Percentiles rank a stretch among this genome's conserved stretches.
Conservation (phyloP, 345 rosid genomes). For the Turnera subulata region DNA sequence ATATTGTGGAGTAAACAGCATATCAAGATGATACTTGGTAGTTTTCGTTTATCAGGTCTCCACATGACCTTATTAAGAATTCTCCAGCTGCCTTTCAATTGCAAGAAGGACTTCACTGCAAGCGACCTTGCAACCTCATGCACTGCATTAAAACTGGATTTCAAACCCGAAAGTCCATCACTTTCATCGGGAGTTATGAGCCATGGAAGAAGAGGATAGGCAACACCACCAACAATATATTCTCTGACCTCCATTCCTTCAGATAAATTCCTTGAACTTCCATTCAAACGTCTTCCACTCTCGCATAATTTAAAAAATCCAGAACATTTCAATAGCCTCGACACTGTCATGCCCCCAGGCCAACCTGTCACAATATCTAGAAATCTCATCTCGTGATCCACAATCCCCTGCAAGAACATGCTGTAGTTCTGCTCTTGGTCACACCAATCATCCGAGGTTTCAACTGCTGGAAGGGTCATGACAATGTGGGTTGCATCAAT, state of each 20-base stretch:
- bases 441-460: slow-evolving; percentile 95
- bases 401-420: slow-evolving; percentile 85
- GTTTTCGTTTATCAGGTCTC: slow-evolving; percentile 91
- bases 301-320: slow-evolving; percentile 76
- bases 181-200: slow-evolving; percentile 68
- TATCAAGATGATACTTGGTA: slow-evolving; percentile 80
- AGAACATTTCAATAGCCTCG: slow-evolving; percentile 45
- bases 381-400: slow-evolving; percentile 86
- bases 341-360: slow-evolving; percentile 79
- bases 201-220: slow-evolving; percentile 89
- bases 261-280: slow-evolving; percentile 35
- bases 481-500: slow-evolving; percentile 80
- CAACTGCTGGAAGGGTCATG: slow-evolving; percentile 92
- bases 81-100: slow-evolving; percentile 90
- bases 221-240: slow-evolving; percentile 69
- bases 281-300: slow-evolving; percentile 56
- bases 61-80: slow-evolving; percentile 91
- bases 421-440: slow-evolving; percentile 83
- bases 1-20: slow-evolving; percentile 89
- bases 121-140: slow-evolving; percentile 66
- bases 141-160: slow-evolving; percentile 40
- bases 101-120: slow-evolving; percentile 66
- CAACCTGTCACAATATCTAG: slow-evolving; percentile 91
- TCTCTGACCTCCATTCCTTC: slow-evolving; percentile 52
- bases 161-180: slow-evolving; percentile 28